These are phyloP conservation scores for Colletotrichum abscissum DNA, from an alignment of 2,329 filamentous ascomycete genomes.

Conservation along the genomic window DNA sequence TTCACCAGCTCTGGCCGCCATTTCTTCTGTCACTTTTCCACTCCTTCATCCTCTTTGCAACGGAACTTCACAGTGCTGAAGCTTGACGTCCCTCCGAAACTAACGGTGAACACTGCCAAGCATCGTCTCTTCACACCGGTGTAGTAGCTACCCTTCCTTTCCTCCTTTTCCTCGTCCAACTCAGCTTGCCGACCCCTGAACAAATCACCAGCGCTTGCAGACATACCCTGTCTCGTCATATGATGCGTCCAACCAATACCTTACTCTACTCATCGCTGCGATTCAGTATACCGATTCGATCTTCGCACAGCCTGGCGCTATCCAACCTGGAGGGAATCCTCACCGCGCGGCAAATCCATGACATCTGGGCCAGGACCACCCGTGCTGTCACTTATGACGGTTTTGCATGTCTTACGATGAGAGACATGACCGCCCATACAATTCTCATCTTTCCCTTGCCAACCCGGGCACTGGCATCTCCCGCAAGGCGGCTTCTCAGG, in stretches of 20 bases:
- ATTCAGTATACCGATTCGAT: background rate
- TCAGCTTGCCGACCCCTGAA: background rate
- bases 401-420: conserved; percentile 14
- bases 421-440: conserved; percentile 17
- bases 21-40: conserved; percentile 8
- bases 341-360: conserved; percentile 2
- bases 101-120: conserved; percentile 26
- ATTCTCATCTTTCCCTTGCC: conserved; percentile 2
- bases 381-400: conserved; percentile 26
- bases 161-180: background rate
- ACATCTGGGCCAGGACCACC: background rate
- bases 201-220: background rate
- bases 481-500: background rate
- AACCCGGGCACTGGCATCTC: background rate
- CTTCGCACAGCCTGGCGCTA: background rate
- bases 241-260: background rate
- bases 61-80: background rate
- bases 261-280: background rate
- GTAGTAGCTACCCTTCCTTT: background rate
- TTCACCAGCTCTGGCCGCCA: background rate
- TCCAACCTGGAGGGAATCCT: background rate
- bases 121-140: conserved; percentile 14
- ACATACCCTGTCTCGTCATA: background rate
- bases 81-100: conserved; percentile 22
- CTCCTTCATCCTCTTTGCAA: background rate